Evolutionary conservation across 768 basidiomycete genomes (phyloP).

Genomic region (Phanerochaete carnosa): DNA sequence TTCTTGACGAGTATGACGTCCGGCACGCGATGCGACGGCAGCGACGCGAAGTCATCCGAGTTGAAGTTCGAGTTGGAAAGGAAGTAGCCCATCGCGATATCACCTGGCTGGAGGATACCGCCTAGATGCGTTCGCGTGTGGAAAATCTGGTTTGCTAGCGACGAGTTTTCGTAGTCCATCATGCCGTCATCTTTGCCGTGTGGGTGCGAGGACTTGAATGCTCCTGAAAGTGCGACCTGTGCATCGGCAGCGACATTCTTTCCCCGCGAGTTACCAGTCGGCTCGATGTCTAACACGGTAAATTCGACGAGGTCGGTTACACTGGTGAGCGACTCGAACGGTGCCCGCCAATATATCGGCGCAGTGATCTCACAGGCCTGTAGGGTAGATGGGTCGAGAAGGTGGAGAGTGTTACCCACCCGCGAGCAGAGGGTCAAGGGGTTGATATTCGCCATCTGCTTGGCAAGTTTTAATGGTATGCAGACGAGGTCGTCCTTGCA

Average conservation of each 20-base stretch:
- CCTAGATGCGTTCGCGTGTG: conserved; percentile 98
- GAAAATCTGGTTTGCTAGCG: conserved; percentile 72
- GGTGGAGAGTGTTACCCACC: conserved; percentile 87
- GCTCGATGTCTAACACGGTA: conserved; percentile 91
- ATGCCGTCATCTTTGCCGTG: conserved; percentile 44
- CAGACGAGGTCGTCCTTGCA: conserved; percentile 98
- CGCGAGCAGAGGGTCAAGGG: conserved; percentile 87
- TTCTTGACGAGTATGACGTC: conserved; percentile 95
- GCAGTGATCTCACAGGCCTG: conserved; percentile 78
- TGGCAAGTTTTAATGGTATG: conserved; percentile 80
- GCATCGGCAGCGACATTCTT: conserved; percentile 85
- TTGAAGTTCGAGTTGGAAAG: conserved; percentile 91
- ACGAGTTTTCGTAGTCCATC: conserved; percentile 64
- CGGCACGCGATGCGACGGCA: conserved; percentile 68
- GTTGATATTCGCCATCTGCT: conserved; percentile 81
- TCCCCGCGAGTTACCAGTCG: conserved; percentile 65
- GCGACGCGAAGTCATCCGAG: conserved; percentile 74
- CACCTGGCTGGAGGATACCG: conserved; percentile 89
- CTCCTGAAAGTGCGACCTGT: conserved; percentile 84
- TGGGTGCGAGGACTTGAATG: conserved; percentile 56
- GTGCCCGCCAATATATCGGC: conserved; percentile 84
- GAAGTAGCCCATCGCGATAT: conserved; percentile 89
- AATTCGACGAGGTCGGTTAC: conserved; percentile 90
- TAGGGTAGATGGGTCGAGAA: conserved; percentile 86
- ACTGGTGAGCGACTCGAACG: conserved; percentile 81